A percentile compares a stretch with the other conserved stretches of the same genome.
Evolutionary conservation across 768 basidiomycete species (phyloP).

Genomic region (Pisolithus albus): DNA sequence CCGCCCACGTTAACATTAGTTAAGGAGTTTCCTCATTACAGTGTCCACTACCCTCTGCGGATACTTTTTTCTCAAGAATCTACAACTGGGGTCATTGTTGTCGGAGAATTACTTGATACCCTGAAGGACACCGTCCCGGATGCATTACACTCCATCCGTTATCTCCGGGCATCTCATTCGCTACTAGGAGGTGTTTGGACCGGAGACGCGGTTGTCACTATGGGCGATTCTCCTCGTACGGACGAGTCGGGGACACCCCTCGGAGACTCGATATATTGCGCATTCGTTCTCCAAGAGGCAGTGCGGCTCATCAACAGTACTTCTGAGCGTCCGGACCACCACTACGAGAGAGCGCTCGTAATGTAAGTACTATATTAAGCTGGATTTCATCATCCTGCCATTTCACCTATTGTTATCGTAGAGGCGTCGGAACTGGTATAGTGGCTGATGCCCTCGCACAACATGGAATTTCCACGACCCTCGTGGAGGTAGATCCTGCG

Average conservation of each 20-base stretch:
- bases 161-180: constrained; percentile 59
- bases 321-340: constrained; percentile 27
- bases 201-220: constrained; percentile 38
- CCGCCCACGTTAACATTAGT: constrained; percentile 57
- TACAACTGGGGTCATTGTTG: constrained; percentile 75
- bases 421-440: constrained; percentile 85
- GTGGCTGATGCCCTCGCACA: constrained; percentile 68
- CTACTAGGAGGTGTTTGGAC: constrained; percentile 78
- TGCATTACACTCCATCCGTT: constrained; percentile 45
- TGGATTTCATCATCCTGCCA: constrained; percentile 2
- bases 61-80: constrained; percentile 64
- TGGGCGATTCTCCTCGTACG: constrained; percentile 35
- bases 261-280: constrained; percentile 75
- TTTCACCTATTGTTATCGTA: constrained; percentile 25
- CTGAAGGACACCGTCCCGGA: constrained; percentile 23
- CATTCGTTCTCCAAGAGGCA: constrained; percentile 86
- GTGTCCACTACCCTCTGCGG: constrained; percentile 48
- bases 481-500: constrained; percentile 90
- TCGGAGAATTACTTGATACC: constrained; percentile 60
- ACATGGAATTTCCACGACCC: constrained; percentile 65
- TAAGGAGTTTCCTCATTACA: constrained; percentile 41
- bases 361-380: constrained; percentile 45
- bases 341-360: constrained; percentile 51
- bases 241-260: constrained; percentile 50
- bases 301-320: constrained; percentile 60